A percentile compares a stretch with the other conserved stretches of the same genome.
These are phyloP conservation scores for Hordeum vulgare DNA, from an alignment of 176 grass and related monocot species.

Conservation along the genomic window MorexV3_pseudomolecules_assembly NC_058522.1:76082917-76083416, in stretches of 20 bases:
- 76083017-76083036: conserved; percentile 53
- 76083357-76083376: not conserved
- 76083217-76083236: not conserved
- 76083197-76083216: not conserved
- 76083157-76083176: conserved; percentile 60
- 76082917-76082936: conserved; percentile 8
- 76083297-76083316: not conserved
- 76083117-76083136: conserved; percentile 66
- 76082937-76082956: conserved; percentile 35
- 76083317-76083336: not conserved
- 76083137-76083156: conserved; percentile 69
- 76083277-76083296: not conserved
- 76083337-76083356: not conserved
- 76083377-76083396: not conserved
- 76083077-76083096: conserved; percentile 56
- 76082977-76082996: conserved; percentile 6
- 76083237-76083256: not conserved
- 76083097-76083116: conserved; percentile 34
- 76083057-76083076: conserved; percentile 62
- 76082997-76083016: conserved; percentile 32
- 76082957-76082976: not conserved
- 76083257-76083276: not conserved
- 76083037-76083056: conserved; percentile 38
- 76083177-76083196: not conserved
- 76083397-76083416: not conserved